These are phyloP conservation scores for Asterionellopsis glacialis DNA, from an alignment of 108 stramenopile genomes.

Conservation along the genomic window DNA sequence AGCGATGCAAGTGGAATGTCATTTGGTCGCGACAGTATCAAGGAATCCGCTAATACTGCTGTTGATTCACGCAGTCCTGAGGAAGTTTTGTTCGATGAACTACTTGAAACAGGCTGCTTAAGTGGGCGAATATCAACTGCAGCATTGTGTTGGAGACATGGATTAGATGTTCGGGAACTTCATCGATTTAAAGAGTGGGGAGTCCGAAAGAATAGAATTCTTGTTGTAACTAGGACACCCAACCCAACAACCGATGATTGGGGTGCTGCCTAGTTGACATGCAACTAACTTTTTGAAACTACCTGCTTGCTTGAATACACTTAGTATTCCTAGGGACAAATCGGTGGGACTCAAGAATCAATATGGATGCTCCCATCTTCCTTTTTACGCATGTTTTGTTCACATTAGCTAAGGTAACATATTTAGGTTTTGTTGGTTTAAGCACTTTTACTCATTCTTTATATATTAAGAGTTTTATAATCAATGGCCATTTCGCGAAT, in stretches of 20 bases:
- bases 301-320: too few relatives aligned
- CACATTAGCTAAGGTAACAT: too few relatives aligned
- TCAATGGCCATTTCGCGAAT: conserved; percentile 17
- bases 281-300: background rate
- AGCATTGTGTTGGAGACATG: conserved; percentile 36
- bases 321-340: too few relatives aligned
- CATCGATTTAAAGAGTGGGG: conserved; percentile 24
- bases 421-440: too few relatives aligned
- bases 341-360: too few relatives aligned
- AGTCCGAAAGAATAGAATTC: conserved; percentile 16
- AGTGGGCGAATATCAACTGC: conserved; percentile 31
- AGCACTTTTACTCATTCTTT: too few relatives aligned
- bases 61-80: conserved; percentile 6
- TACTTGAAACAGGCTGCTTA: conserved; percentile 21
- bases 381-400: too few relatives aligned
- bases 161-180: conserved; percentile 14
- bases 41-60: too few relatives aligned
- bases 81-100: conserved; percentile 28
- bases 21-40: too few relatives aligned
- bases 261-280: background rate
- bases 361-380: too few relatives aligned
- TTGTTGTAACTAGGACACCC: conserved; percentile 29
- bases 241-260: conserved; percentile 21
- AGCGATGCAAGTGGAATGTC: too few relatives aligned
- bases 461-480: conserved; percentile 5